These are phyloP conservation scores for Calocera cornea DNA, from an alignment of 768 basidiomycete species.

Conservation along the genomic window DNA sequence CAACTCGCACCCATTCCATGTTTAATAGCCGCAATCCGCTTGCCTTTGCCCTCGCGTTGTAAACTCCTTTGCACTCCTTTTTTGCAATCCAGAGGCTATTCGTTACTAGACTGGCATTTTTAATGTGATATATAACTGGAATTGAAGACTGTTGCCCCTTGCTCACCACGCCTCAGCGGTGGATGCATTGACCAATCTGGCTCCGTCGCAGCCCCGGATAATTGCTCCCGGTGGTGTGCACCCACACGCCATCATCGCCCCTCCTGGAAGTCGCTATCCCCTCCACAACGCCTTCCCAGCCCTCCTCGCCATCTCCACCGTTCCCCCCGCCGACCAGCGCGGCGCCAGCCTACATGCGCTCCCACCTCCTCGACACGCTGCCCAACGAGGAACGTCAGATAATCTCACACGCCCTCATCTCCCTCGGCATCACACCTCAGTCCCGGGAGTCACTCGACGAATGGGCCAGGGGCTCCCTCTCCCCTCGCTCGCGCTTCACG, in stretches of 20 bases:
- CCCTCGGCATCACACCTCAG: neutral
- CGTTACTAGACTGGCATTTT: neutral
- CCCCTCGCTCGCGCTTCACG: neutral
- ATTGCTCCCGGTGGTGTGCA: neutral
- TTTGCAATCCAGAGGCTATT: neutral
- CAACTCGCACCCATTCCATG: neutral
- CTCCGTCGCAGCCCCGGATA: neutral
- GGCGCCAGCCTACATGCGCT: neutral
- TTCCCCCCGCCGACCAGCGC: neutral
- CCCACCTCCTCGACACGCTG: neutral
- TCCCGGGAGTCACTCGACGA: neutral
- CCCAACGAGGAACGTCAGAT: neutral
- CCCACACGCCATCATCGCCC: neutral
- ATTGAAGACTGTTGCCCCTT: neutral
- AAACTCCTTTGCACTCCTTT: neutral
- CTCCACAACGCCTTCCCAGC: neutral
- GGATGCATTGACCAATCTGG: neutral
- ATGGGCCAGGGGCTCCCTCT: neutral
- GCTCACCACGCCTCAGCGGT: no score
- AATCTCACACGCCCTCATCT: neutral
- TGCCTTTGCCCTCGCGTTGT: neutral
- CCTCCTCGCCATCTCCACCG: neutral
- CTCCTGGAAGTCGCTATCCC: neutral
- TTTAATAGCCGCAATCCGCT: neutral
- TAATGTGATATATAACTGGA: slow-evolving; percentile 1